Evolutionary conservation across 768 basidiomycete species (phyloP), one percentile per base, ranked within the genome.

Genomic region (Leucocoprinus leucothites): DNA sequence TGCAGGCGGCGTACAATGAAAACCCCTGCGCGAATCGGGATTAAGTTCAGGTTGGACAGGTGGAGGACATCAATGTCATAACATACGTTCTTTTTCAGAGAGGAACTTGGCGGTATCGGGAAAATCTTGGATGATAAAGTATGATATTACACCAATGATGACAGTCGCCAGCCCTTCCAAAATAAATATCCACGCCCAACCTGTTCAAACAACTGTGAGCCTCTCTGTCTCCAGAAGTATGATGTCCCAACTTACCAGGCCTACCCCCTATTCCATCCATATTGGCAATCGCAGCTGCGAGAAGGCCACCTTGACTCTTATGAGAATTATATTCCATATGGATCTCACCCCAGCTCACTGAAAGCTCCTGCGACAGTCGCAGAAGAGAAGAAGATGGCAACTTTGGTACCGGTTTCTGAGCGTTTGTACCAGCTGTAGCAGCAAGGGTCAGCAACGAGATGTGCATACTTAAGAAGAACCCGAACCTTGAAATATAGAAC

Each of bases 311-410:
- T 85, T 24, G 13, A 8, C 8, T 2, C 50, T 9, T 52, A 48
- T 48, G 26, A 44, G 24, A 35, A 4, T 13, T 9, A 11, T 4
- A 38, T 4, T 9, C 16, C 38, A 38, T 8, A 38, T 11, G 14
- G 5, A n/a, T 38, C 6, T 6, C n/a, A 26, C 48, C 9, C 1
- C 18, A 38, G 64, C 75, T 49, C 50, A 85, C 86, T 84, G 67
- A 89, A 89, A 13, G 86, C 87, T 21, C 90, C 91, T 3, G 89
- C 82, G 25, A 87, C 75, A 0, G 90, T 91, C 1, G 89, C 88
- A 25, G 89, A 86, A 2, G 86, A 84, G 69, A 91, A 91, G 72
- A 94, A 94, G 14, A 86, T 57, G 0, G 89, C 87, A 21, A 87
- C 72, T 31, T 89, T 82, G 28, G 80, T 74, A 14, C 87, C 89